Evolutionary conservation across 345 rosid genomes (phyloP), one percentile per base, ranked within the genome.

Genomic region (Eucalyptus tenuipes): DNA sequence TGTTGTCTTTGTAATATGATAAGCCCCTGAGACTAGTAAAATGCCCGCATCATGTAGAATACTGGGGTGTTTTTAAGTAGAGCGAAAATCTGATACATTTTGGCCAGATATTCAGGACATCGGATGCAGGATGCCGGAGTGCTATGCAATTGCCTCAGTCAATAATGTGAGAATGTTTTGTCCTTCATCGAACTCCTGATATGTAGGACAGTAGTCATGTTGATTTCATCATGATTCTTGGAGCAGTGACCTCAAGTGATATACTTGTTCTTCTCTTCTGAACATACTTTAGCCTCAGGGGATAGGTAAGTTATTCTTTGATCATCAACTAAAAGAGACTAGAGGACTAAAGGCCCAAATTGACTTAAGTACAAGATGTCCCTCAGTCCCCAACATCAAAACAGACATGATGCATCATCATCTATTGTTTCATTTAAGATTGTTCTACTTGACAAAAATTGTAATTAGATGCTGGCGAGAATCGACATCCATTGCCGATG

Each of bases 401-500:
- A 68, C 25, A 17, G 5, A 33, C 6, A 75, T 75, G 82, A 75
- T 75, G 24, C 82, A 40, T 18, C 82, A 6, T 18, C 47, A 20
- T 12, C 47, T 40, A 75, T 75, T 8, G 82, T 75, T 75, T 75
- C 47, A 75, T 37, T 75, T 75, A 20, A 40, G 82, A 37, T 37
- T 75, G 82, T 75, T 37, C 25, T 40, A 5, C 82, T 37, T 75
- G 82, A 75, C 27, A 20, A 37, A 75, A 75, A 75, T 37, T 40
- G 42, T 6, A 24, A 20, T 40, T 6, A 6, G 84, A 75, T 55
- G 27, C 61, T 55, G 84, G 29, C 24, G 14, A 75, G 82, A 37
- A 40, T 37, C 2, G 84, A 3, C 27, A 40, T 40, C 8, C 1
- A 0, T 40, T 6, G 16, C 29, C 5, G 3, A 40, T 75, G 16